Percentiles rank a stretch among this genome's conserved stretches.
Conservation (phyloP, 2,329 filamentous ascomycete genomes). For the Raffaelea albimanens region DNA sequence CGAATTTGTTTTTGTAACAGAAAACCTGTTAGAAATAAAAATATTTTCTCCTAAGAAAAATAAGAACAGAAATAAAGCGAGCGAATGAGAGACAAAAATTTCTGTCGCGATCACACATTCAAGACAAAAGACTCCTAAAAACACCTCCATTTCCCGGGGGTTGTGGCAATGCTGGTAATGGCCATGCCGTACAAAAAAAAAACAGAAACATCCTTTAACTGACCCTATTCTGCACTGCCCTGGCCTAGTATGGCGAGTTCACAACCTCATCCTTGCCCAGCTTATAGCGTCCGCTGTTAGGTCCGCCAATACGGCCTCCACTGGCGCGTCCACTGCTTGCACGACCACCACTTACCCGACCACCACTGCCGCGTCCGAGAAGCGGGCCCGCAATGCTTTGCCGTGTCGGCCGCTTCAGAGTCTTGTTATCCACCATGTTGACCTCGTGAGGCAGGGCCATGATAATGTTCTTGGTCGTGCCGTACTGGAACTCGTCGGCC, state of each 20-base stretch:
- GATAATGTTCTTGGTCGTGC: constrained; percentile 95
- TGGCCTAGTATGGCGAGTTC: constrained; percentile 48
- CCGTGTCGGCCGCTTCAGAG: constrained; percentile 76
- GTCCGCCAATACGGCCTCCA: constrained; percentile 41
- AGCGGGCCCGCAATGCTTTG: constrained; percentile 70
- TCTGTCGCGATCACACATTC: neutral
- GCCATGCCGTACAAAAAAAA: too few species aligned
- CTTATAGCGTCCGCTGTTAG: constrained; percentile 56
- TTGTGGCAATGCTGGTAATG: too few species aligned
- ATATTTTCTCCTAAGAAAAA: neutral
- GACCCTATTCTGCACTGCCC: neutral
- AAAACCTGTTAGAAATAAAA: too few species aligned
- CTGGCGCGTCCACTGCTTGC: constrained; percentile 30
- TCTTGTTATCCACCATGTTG: constrained; percentile 87
- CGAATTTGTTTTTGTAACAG: too few species aligned
- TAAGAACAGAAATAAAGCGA: neutral
- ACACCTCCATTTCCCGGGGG: too few species aligned
- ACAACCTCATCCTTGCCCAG: constrained; percentile 77
- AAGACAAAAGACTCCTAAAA: neutral
- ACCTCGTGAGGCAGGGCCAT: constrained; percentile 95
- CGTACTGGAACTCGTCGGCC: constrained; percentile 97
- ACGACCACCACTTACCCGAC: constrained; percentile 11
- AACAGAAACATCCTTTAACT: too few species aligned
- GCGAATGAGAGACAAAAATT: neutral
- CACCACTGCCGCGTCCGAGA: constrained; percentile 20